Conservation (phyloP, 2,329 filamentous ascomycete genomes). For the Teratosphaeria destructans region DNA sequence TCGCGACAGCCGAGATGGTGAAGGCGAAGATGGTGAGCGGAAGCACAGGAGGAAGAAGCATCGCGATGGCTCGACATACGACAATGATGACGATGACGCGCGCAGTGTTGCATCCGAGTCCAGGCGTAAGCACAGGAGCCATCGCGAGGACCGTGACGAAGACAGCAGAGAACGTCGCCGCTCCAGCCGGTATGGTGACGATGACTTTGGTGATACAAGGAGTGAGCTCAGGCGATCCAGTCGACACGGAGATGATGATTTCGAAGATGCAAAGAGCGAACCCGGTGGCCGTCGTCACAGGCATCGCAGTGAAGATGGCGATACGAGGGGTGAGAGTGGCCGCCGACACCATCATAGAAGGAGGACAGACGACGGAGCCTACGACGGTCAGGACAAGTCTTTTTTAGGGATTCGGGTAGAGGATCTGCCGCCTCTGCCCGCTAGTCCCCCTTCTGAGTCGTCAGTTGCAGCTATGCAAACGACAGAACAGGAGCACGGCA, state of each 20-base stretch:
- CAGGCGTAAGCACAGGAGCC: slow-evolving; percentile 9
- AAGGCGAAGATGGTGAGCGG: slow-evolving; percentile 35
- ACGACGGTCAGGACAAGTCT: slow-evolving; percentile 35
- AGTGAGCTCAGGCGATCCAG: slow-evolving; percentile 15
- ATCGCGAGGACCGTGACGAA: slow-evolving; percentile 10
- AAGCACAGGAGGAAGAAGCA: slow-evolving; percentile 34
- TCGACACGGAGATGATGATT: slow-evolving; percentile 12
- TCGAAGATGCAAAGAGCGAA: slow-evolving; percentile 12
- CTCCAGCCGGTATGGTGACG: slow-evolving; percentile 14
- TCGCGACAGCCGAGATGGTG: slow-evolving; percentile 21
- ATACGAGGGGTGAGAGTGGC: slow-evolving; percentile 8
- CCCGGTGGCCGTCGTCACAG: slow-evolving; percentile 6
- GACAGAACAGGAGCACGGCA: slow-evolving; percentile 23
- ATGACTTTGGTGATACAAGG: slow-evolving; percentile 6
- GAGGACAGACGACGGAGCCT: slow-evolving; percentile 14
- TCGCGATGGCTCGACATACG: slow-evolving; percentile 26
- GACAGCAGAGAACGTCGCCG: slow-evolving; percentile 15
- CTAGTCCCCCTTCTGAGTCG: slow-evolving; percentile 16
- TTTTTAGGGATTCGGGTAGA: slow-evolving; percentile 57
- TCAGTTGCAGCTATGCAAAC: slow-evolving; percentile 15
- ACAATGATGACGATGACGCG: slow-evolving; percentile 14
- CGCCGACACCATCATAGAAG: slow-evolving; percentile 16
- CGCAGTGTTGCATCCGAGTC: slow-evolving; percentile 16
- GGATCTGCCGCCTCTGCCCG: slow-evolving; percentile 42
- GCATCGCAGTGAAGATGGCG: slow-evolving; percentile 6